Base-by-base conservation (phyloP, 495 filamentous ascomycete genomes). In the Penicillium crystallinum region DNA sequence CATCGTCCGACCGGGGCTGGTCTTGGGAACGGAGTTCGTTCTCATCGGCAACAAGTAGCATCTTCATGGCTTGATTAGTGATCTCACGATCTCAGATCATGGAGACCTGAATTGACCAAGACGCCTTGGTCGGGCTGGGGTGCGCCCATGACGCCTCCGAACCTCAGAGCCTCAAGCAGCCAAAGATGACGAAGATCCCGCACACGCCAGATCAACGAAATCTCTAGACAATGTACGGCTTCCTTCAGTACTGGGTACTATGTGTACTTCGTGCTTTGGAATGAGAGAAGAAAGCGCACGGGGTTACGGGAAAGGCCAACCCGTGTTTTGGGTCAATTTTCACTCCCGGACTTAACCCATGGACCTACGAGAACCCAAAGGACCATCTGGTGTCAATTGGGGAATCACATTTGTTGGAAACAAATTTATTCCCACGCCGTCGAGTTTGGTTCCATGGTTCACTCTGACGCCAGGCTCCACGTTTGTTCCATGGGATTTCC, bases 401-500 rank as follows among this genome's bases (percentile, higher is more conserved):
- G 40, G 8, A 25, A 17, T 43, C 40, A 9, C n/a, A 43, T 3
- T 43, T 43, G 4, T 31, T 34, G 22, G 31, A 36, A 36, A 5
- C 27, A 15, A 31, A 27, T 48, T 38, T 38, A 18, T 37, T 48
- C 11, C 40, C 27, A 56, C 64, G 60, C 69, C 67, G 67, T 69
- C 66, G 59, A 55, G 33, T 72, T 61, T 68, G 57, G 63, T 74
- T 68, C 71, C 71, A 75, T 73, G 73, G 70, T 74, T 73, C 66
- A 72, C 39, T 15, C 27, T 38, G 39, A 46, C 51, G 47, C 64
- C 55, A 54, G 51, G 37, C 49, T 63, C 62, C 50, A 55, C 54
- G 52, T 53, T 31, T 36, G 19, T 37, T 43, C 53, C 47, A 53
- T 45, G 36, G 53, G 30, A 46, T 34, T 49, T 34, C n/a, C 30